Evolutionary conservation across 192 early-diverging fungal genomes (phyloP).

Genomic region (Umbelopsis vinacea): DNA sequence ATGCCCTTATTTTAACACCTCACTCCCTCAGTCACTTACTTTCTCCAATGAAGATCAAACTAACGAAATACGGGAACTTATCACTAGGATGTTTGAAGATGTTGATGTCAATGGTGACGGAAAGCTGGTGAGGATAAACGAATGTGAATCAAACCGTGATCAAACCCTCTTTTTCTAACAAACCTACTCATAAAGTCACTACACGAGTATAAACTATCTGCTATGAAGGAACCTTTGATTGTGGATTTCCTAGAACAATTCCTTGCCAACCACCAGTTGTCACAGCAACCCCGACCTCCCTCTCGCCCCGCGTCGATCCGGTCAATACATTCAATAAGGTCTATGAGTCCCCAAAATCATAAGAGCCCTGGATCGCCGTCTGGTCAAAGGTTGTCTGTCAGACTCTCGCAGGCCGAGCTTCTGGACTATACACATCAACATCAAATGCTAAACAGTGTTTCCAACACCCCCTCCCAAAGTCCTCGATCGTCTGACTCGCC

Average conservation of each 20-base stretch:
- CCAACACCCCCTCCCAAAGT: conserved; percentile 19
- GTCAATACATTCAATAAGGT: conserved; percentile 31
- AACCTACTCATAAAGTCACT: conserved; percentile 51
- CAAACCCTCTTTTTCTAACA: neutral
- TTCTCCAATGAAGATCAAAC: conserved; percentile 73
- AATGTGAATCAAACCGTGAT: conserved; percentile 11
- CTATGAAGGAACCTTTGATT: conserved; percentile 79
- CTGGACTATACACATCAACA: conserved; percentile 41
- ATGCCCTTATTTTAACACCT: neutral
- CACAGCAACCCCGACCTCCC: conserved; percentile 28
- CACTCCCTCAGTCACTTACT: conserved; percentile 26
- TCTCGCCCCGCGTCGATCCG: conserved; percentile 40
- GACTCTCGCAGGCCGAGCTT: conserved; percentile 42
- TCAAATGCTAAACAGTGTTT: conserved; percentile 15
- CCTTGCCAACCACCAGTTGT: conserved; percentile 56
- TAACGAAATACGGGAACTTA: conserved; percentile 62
- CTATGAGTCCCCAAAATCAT: conserved; percentile 20
- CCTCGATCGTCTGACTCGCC: conserved; percentile 1
- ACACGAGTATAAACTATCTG: conserved; percentile 77
- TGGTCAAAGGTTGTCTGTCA: conserved; percentile 33
- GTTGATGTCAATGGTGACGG: conserved; percentile 82
- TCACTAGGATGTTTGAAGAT: conserved; percentile 77
- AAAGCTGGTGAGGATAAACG: conserved; percentile 54
- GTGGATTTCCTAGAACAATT: conserved; percentile 81
- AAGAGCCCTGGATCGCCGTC: conserved; percentile 10